Conservation (phyloP, 768 basidiomycete genomes). For the Lactarius hengduanensis region DNA sequence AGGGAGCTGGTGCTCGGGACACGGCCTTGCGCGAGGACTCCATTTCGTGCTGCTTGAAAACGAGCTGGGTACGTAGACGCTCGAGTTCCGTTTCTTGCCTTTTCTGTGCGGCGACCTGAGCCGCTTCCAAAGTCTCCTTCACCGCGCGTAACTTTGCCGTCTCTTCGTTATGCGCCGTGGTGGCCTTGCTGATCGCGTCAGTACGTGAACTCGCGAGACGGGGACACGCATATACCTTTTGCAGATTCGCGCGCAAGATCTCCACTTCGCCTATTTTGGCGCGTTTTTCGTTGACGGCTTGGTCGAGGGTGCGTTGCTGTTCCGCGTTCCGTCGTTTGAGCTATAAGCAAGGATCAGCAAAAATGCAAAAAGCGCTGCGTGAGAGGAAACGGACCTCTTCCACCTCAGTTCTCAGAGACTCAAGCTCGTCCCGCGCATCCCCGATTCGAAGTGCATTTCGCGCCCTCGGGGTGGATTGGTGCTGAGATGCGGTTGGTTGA, state of each 20-base stretch:
- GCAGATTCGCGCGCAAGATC: constrained; percentile 24
- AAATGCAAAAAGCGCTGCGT: too few relatives aligned
- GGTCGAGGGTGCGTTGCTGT: constrained; percentile 20
- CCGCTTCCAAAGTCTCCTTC: constrained; percentile 24
- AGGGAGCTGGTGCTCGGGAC: constrained; percentile 1
- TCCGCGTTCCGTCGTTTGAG: constrained; percentile 19
- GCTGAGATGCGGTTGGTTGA: not conserved
- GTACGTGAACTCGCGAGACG: not conserved
- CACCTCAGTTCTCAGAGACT: constrained; percentile 12
- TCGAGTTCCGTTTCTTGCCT: constrained; percentile 26
- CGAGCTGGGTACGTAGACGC: constrained; percentile 27
- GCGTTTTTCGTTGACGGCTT: constrained; percentile 27
- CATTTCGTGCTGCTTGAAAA: constrained; percentile 28
- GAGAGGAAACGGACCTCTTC: constrained; percentile 14
- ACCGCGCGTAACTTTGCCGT: constrained; percentile 21
- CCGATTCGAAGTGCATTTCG: not conserved
- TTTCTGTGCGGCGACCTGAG: constrained; percentile 15
- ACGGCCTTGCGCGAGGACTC: constrained; percentile 17
- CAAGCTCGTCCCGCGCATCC: constrained; percentile 7
- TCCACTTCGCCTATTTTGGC: constrained; percentile 28
- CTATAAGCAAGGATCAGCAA: constrained; percentile 3
- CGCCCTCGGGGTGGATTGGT: not conserved
- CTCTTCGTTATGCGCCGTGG: constrained; percentile 20
- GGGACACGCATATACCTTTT: constrained; percentile 22
- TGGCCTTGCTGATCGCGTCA: constrained; percentile 4